Evolutionary conservation across 805 yeast species (phyloP), one percentile per base, ranked within the genome.

Genomic region (Candida easanensis): DNA sequence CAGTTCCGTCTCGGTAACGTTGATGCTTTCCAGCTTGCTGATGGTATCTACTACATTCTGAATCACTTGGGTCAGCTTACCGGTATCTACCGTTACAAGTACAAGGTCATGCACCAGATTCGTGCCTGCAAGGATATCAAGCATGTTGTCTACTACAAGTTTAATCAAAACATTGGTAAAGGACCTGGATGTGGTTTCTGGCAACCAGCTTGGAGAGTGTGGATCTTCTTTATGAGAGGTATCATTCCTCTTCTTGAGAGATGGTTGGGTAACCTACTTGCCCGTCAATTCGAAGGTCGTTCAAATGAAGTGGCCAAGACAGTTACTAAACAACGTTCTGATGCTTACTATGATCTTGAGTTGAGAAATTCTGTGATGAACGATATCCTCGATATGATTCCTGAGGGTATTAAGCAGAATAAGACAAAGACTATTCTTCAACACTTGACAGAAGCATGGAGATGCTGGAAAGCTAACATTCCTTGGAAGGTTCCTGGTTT

Each of bases 181-280:
- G 99, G 99, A 2, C 98, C 99, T 1, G 99, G 99, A 0, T 87
- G 96, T 68, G 99, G 99, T 1, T 86, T 93, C 62, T 93, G 99
- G 99, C 98, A 93, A 59, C 99, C 99, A 0, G 87, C 97, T 1
- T 93, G 98, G 99, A 71, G 97, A 53, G 91, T 90, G 1, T 93
- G 99, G 99, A 69, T 93, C 2, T 85, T 81, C 41, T 91, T 91
- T 63, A 65, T 93, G 67, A 73, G 99, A 53, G 99, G 99, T 16
- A 82, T 82, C 15, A 83, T 89, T 19, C 99, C 99, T 0, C 64
- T 93, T 39, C 68, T 93, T 15, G 99, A 93, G 63, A 71, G 97
- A 62, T 93, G 99, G 99, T 69, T 93, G 23, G 96, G 96, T 1
- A 93, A 93, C 53, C 69, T 93, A 43, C 66, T 93, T 31, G 83